Percentiles rank a stretch among this genome's conserved stretches.
phyloP scores from a whole-genome alignment of 2,329 filamentous ascomycete species.

The Arthrobotrys entomopaga region DNA sequence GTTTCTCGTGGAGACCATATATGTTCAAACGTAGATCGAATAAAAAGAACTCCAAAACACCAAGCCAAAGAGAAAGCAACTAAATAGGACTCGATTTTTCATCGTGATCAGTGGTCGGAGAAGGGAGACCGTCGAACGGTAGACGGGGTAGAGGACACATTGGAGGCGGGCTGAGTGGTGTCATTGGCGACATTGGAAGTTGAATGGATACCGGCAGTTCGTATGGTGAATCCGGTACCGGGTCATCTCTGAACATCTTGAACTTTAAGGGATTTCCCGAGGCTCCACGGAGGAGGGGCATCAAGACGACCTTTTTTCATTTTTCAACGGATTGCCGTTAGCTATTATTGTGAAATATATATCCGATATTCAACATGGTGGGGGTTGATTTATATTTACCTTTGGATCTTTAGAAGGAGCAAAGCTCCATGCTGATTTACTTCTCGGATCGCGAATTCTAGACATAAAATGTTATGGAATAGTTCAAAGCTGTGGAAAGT shows the following conservation, averaged over 20 bases:
- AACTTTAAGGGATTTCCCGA: slow-evolving; percentile 11
- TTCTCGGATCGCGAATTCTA: slow-evolving; percentile 16
- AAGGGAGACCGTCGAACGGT: neutral
- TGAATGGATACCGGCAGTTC: slow-evolving; percentile 4
- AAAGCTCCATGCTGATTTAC: slow-evolving; percentile 9
- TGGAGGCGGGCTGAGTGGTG: neutral
- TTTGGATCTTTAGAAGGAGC: slow-evolving; percentile 11
- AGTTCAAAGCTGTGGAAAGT: neutral
- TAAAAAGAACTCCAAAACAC: neutral
- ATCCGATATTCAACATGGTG: neutral
- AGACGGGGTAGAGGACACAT: slow-evolving; percentile 4
- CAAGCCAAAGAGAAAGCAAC: neutral
- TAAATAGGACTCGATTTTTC: neutral
- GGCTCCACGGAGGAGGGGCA: slow-evolving; percentile 1
- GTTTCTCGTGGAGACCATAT: no score
- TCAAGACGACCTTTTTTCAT: slow-evolving; percentile 10
- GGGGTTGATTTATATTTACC: neutral
- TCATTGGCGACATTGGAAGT: slow-evolving; percentile 1
- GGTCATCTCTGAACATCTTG: neutral
- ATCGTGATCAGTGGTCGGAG: neutral
- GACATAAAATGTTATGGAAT: neutral
- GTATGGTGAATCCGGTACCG: slow-evolving; percentile 3
- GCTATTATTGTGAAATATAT: neutral
- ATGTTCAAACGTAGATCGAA: neutral
- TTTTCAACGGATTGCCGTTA: neutral